Conservation (phyloP, 192 early-diverging fungal genomes). For the Backusella macrospora region DNA sequence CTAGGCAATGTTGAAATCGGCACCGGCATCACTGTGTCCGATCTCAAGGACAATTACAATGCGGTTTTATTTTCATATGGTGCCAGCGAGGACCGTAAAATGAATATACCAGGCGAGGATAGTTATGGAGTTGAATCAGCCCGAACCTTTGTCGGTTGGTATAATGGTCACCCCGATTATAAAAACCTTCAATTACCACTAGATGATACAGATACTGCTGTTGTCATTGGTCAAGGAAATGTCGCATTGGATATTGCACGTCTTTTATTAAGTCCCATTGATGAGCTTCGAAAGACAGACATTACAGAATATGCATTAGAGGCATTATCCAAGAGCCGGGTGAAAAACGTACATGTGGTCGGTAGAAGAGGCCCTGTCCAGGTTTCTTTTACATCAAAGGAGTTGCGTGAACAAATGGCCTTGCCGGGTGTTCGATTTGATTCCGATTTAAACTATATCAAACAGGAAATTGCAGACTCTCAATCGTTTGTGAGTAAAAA, state of each 20-base stretch:
- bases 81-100: conserved; percentile 68
- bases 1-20: conserved; percentile 83
- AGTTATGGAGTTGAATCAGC: conserved; percentile 71
- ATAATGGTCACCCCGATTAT: conserved; percentile 85
- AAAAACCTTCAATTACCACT: conserved; percentile 66
- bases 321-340: conserved; percentile 60
- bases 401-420: conserved; percentile 90
- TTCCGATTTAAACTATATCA: conserved; percentile 64
- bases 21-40: conserved; percentile 46
- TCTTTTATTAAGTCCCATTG: conserved; percentile 74
- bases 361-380: conserved; percentile 93
- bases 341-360: conserved; percentile 85
- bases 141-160: conserved; percentile 91
- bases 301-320: conserved; percentile 77
- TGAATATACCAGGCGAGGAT: conserved; percentile 75
- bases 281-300: conserved; percentile 82
- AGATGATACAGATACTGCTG: conserved; percentile 66
- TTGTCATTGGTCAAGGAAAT: conserved; percentile 93
- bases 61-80: conserved; percentile 87
- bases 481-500: conserved; percentile 43
- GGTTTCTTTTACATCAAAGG: conserved; percentile 91
- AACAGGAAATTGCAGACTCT: conserved; percentile 50
- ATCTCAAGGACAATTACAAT: conserved; percentile 67
- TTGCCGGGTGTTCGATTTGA: conserved; percentile 65
- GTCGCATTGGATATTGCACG: conserved; percentile 92